Evolutionary conservation across 75 land plant genomes (phyloP).

Genomic region (Chamaecyparis obtusa): DNA sequence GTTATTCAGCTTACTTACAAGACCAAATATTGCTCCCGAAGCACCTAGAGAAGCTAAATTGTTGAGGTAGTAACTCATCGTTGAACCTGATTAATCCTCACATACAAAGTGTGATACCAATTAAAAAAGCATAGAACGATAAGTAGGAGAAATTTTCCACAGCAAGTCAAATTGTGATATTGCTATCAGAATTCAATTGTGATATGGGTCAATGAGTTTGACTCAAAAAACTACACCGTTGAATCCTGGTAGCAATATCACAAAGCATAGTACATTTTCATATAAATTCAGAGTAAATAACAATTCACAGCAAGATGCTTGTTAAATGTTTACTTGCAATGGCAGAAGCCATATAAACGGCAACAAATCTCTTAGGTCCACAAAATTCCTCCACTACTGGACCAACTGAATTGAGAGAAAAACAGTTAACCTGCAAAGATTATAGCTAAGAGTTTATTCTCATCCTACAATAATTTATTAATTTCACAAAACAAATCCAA

Average conservation of each 20-base stretch:
- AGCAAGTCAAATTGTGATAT: too few species aligned
- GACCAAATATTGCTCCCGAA: conserved; percentile 96
- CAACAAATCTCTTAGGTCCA: conserved; percentile 72
- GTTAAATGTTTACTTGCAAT: conserved; percentile 54
- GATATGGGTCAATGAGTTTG: too few species aligned
- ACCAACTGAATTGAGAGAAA: conserved; percentile 84
- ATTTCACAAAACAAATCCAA: too few species aligned
- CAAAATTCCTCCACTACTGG: conserved; percentile 68
- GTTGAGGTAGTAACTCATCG: conserved; percentile 30
- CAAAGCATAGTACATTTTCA: neutral
- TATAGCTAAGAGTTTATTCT: neutral
- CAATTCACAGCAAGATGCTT: neutral
- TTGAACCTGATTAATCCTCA: conserved; percentile 26
- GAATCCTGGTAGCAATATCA: too few species aligned
- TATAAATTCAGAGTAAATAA: neutral
- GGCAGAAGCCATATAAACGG: conserved; percentile 74
- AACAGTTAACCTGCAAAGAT: conserved; percentile 74
- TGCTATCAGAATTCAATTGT: too few species aligned
- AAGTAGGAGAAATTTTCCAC: too few species aligned
- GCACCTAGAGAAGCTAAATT: conserved; percentile 71
- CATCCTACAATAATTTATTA: neutral
- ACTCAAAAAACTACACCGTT: too few species aligned
- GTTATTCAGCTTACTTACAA: conserved; percentile 42
- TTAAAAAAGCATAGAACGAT: neutral
- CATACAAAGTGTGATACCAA: neutral